These are phyloP conservation scores for Fusarium pseudonygamai DNA, from an alignment of 2,329 filamentous ascomycete species.

Conservation along the genomic window DNA sequence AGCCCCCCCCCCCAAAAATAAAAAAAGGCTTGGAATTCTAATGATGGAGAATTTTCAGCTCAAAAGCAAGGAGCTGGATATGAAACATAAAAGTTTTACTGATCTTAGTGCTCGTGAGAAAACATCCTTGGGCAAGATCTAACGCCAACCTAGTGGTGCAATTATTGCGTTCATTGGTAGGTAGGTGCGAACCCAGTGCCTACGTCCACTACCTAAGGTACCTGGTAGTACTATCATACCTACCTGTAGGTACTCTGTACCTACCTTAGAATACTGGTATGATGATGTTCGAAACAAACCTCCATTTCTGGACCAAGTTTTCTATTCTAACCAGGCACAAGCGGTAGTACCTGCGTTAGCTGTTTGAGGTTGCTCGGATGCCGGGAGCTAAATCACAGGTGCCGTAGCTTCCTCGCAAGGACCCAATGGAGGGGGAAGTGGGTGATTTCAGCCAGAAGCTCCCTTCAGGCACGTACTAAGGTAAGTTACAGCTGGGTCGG, in stretches of 20 bases:
- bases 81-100: neutral
- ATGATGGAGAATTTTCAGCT: neutral
- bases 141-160: neutral
- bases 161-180: neutral
- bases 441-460: neutral
- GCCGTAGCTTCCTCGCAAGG: slow-evolving; percentile 7
- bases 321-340: slow-evolving; percentile 5
- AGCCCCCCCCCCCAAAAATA: no score
- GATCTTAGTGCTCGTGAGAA: neutral
- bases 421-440: neutral
- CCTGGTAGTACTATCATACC: no score
- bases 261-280: neutral
- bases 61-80: neutral
- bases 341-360: slow-evolving; percentile 20
- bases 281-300: slow-evolving; percentile 23
- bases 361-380: slow-evolving; percentile 27
- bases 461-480: neutral
- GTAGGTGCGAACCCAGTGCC: neutral
- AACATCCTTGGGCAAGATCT: neutral
- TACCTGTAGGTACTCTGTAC: no score
- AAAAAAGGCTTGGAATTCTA: slow-evolving; percentile 12
- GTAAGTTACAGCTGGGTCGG: neutral
- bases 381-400: slow-evolving; percentile 22
- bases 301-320: slow-evolving; percentile 7
- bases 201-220: neutral